Conservation (phyloP, 2,329 filamentous ascomycete genomes). For the Bertia moriformis region DNA sequence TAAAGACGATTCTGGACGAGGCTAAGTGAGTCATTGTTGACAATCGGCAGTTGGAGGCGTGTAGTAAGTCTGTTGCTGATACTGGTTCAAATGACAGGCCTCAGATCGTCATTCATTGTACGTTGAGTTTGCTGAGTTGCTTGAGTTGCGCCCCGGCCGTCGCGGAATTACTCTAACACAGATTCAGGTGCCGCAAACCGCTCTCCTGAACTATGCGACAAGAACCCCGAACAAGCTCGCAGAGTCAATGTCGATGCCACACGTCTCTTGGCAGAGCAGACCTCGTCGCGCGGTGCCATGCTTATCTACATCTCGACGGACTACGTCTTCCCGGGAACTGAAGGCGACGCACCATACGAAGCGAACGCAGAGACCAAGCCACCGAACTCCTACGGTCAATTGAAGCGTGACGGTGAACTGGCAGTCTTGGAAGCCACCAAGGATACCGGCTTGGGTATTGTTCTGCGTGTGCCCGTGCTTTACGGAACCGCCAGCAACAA, state of each 20-base stretch:
- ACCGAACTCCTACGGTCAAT: conserved; percentile 61
- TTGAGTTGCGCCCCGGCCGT: neutral
- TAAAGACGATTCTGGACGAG: conserved; percentile 33
- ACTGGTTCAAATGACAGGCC: conserved; percentile 40
- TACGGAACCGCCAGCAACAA: conserved; percentile 63
- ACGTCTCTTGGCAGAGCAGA: conserved; percentile 47
- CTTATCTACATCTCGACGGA: conserved; percentile 72
- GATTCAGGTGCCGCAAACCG: conserved; percentile 66
- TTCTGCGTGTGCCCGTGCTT: conserved; percentile 69
- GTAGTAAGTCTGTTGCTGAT: conserved; percentile 18
- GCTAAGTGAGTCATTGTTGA: conserved; percentile 23
- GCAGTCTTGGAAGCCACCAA: conserved; percentile 52
- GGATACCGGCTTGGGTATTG: conserved; percentile 38
- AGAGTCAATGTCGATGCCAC: conserved; percentile 64
- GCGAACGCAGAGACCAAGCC: conserved; percentile 47
- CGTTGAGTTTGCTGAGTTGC: conserved; percentile 12
- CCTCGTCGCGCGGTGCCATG: conserved; percentile 43
- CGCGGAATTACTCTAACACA: too few species aligned
- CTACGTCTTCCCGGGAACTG: conserved; percentile 61
- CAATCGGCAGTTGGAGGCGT: too few species aligned
- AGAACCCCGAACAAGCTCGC: conserved; percentile 61
- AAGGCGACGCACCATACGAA: conserved; percentile 75
- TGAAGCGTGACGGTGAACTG: conserved; percentile 42
- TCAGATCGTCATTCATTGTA: conserved; percentile 69
- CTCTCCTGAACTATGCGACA: conserved; percentile 73